Conservation (phyloP, 139 green algal species). For the Micractinium conductrix region DNA sequence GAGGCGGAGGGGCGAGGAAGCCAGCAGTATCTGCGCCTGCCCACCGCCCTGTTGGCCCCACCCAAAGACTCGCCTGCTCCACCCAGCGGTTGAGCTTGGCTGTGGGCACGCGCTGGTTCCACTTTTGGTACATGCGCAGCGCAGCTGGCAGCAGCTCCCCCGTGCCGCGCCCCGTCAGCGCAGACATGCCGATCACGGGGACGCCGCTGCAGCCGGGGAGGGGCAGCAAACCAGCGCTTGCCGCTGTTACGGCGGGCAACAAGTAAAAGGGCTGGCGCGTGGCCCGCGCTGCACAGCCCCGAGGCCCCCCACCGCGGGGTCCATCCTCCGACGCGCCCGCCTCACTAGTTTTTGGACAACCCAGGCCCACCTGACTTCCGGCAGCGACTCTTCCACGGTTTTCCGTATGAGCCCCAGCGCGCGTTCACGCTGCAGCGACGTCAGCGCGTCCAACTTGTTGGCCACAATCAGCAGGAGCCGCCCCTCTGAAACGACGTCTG, state of each 20-base stretch:
- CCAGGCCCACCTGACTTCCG: slow-evolving; percentile 38
- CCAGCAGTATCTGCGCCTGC: background rate
- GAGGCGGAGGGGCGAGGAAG: background rate
- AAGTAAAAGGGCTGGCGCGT: too few relatives aligned
- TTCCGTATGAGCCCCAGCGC: slow-evolving; percentile 38
- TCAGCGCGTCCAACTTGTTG: slow-evolving; percentile 85
- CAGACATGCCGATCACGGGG: slow-evolving; percentile 67
- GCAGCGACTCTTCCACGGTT: slow-evolving; percentile 30
- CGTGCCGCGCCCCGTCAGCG: slow-evolving; percentile 55
- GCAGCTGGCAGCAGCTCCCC: slow-evolving; percentile 65
- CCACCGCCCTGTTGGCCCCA: background rate
- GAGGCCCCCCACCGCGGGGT: too few relatives aligned
- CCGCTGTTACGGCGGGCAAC: too few relatives aligned
- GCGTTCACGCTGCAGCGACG: background rate
- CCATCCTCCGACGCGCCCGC: too few relatives aligned
- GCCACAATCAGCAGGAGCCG: slow-evolving; percentile 74
- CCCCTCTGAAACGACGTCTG: slow-evolving; percentile 62
- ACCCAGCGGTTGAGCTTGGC: slow-evolving; percentile 68
- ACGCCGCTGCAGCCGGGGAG: slow-evolving; percentile 40
- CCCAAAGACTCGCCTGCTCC: slow-evolving; percentile 47
- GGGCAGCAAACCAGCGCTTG: too few relatives aligned
- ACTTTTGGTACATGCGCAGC: slow-evolving; percentile 57
- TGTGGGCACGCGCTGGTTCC: slow-evolving; percentile 70
- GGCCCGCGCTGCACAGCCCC: too few relatives aligned
- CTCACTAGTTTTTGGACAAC: background rate